Evolutionary conservation across 805 yeast species (phyloP).

Genomic region (Hyphopichia homilentoma): DNA sequence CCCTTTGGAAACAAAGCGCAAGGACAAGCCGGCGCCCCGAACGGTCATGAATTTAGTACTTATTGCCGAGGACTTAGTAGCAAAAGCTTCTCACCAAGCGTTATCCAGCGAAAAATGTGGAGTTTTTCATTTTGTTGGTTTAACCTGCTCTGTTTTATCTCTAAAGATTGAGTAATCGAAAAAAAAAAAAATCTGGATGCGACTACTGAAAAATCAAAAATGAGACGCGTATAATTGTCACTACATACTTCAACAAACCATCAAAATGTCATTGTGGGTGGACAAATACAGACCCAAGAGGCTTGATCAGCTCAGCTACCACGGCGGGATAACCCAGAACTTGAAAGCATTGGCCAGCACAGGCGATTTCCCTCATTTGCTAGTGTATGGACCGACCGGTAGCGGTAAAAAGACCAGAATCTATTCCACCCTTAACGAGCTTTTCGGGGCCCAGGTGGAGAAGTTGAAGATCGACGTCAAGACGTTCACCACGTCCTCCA

Average conservation of each 20-base stretch:
- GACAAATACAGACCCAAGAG: slow-evolving; percentile 84
- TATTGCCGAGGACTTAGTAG: no score
- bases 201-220: no score
- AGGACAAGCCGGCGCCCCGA: no score
- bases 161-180: no score
- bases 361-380: slow-evolving; percentile 89
- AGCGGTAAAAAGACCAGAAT: slow-evolving; percentile 96
- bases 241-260: background rate
- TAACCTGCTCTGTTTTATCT: no score
- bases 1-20: no score
- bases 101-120: no score
- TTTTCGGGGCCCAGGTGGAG: slow-evolving; percentile 81
- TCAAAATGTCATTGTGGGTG: slow-evolving; percentile 88
- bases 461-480: slow-evolving; percentile 84
- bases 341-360: slow-evolving; percentile 58
- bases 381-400: slow-evolving; percentile 94
- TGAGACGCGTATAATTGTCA: no score
- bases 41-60: no score
- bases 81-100: no score
- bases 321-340: slow-evolving; percentile 58
- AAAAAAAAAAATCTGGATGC: no score
- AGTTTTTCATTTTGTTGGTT: no score
- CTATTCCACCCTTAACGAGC: slow-evolving; percentile 68
- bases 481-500: slow-evolving; percentile 69
- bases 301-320: slow-evolving; percentile 63